These are phyloP conservation scores for Leccinum arenicola DNA, from an alignment of 768 basidiomycete genomes.

Conservation along the genomic window DNA sequence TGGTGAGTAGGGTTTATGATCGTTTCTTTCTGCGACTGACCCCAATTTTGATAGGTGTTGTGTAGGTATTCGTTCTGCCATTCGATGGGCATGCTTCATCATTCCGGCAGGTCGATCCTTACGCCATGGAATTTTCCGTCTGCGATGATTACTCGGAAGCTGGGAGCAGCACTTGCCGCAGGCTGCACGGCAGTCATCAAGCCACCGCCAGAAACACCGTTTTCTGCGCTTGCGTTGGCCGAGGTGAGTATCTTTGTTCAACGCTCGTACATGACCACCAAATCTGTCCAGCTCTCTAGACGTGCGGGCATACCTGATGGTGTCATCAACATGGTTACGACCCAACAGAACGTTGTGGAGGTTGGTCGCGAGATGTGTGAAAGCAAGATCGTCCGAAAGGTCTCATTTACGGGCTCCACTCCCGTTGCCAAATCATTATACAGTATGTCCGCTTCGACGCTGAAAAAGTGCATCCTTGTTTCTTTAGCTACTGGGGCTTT, in stretches of 20 bases:
- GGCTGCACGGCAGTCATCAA: conserved; percentile 98
- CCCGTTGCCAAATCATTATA: conserved; percentile 75
- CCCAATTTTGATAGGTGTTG: conserved; percentile 37
- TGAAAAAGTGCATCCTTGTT: conserved; percentile 66
- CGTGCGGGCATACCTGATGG: conserved; percentile 95
- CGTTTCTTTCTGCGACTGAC: conserved; percentile 32
- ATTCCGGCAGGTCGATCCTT: conserved; percentile 57
- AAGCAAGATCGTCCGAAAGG: conserved; percentile 80
- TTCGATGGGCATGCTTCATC: conserved; percentile 1
- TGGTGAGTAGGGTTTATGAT: conserved; percentile 47
- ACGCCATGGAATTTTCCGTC: conserved; percentile 96
- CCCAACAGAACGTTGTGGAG: conserved; percentile 77
- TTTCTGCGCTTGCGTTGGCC: conserved; percentile 86
- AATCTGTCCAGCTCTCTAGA: conserved; percentile 55
- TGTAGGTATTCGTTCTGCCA: conserved; percentile 33
- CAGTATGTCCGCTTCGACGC: conserved; percentile 65
- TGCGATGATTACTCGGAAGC: conserved; percentile 91
- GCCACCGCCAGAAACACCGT: conserved; percentile 93
- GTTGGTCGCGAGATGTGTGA: conserved; percentile 95
- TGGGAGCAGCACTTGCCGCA: conserved; percentile 86
- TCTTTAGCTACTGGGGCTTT: background rate
- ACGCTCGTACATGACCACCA: background rate
- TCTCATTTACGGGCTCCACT: conserved; percentile 90
- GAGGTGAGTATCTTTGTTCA: conserved; percentile 50
- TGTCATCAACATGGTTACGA: conserved; percentile 92